Percentiles rank a stretch among this genome's conserved stretches.
Evolutionary conservation across 352 stramenopile species (phyloP).

Genomic region (Blastocystis sp.): DNA sequence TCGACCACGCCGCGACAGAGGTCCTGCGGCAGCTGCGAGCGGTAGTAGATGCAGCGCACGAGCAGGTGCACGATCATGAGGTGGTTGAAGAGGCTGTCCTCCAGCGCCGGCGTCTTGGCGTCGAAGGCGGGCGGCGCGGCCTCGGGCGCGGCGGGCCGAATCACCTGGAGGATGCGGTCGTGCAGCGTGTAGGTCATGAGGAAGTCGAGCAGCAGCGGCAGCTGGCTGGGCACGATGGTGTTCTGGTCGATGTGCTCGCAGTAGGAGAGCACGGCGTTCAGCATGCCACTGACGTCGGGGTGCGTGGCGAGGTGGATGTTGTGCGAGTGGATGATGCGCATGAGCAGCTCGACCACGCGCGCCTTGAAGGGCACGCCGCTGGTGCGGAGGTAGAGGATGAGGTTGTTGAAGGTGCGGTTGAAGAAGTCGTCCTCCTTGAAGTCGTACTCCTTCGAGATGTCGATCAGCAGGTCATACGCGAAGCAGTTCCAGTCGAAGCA

Average conservation of each 20-base stretch:
- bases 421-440: conserved; percentile 40
- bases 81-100: conserved; percentile 1
- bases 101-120: background rate
- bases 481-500: conserved; percentile 68
- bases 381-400: conserved; percentile 26
- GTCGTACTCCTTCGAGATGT: conserved; percentile 20
- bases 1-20: conserved; percentile 7
- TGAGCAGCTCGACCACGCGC: conserved; percentile 43
- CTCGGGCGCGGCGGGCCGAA: background rate
- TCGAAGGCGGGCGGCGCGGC: background rate
- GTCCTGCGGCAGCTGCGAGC: conserved; percentile 1
- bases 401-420: conserved; percentile 11
- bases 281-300: conserved; percentile 41
- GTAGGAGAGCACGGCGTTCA: conserved; percentile 35
- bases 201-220: conserved; percentile 60
- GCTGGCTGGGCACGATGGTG: conserved; percentile 53
- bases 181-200: conserved; percentile 49
- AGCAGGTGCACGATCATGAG: conserved; percentile 52
- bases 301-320: background rate
- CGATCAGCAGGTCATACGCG: conserved; percentile 35
- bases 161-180: background rate
- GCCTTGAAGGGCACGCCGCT: conserved; percentile 21
- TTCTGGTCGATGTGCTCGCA: conserved; percentile 56
- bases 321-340: conserved; percentile 32
- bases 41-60: conserved; percentile 41